Base-by-base conservation (phyloP, 768 basidiomycete species). In the Ramaria sp. region DNA sequence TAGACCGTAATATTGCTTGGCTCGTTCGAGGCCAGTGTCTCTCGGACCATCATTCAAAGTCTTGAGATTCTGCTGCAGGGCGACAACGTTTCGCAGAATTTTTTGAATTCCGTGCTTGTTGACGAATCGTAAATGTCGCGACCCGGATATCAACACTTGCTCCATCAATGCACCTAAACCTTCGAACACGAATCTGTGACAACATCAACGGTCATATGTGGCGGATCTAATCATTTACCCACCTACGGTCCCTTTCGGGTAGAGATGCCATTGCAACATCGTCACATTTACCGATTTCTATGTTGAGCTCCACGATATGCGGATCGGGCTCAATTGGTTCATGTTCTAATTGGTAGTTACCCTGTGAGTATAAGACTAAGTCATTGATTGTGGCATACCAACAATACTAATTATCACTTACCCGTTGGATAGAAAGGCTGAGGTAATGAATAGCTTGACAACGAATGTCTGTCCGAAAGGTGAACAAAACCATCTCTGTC, bases 301-400 rank as follows among this genome's bases (percentile, higher is more conserved):
- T 72, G 61, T 93, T 96, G 49, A 97, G 73, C 65, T 95, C 91
- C 28, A 86, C 73, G 48, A 96, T 76, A 63, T 91, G 83, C 8
- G 89, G 81, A 65, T 98, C 95, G 0, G 93, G 95, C 62, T 95
- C 93, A n/a, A 79, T 75, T 4, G 85, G 83, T 66, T 94, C 93
- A 58, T 81, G 78, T 25, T 88, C 84, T 24, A 90, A 74, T 47
- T 76, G 73, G 64, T 95, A 95, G 57, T 88, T 85, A 34, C 92
- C 91, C 92, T 96, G 60, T 4, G 61, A 38, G 43, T 18, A 32
- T 36, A 16, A 30, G 47, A 57, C 58, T 42, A 59, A n/a, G n/a
- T n/a, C 55, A 56, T 52, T 49, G 30, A 37, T 22, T 12, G 7
- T 34, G 20, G 49, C 5, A 48, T 44, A 47, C 24, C 24, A 24